phyloP scores from a whole-genome alignment of 2,329 filamentous ascomycete species.

The Cercospora brassicicola region DNA sequence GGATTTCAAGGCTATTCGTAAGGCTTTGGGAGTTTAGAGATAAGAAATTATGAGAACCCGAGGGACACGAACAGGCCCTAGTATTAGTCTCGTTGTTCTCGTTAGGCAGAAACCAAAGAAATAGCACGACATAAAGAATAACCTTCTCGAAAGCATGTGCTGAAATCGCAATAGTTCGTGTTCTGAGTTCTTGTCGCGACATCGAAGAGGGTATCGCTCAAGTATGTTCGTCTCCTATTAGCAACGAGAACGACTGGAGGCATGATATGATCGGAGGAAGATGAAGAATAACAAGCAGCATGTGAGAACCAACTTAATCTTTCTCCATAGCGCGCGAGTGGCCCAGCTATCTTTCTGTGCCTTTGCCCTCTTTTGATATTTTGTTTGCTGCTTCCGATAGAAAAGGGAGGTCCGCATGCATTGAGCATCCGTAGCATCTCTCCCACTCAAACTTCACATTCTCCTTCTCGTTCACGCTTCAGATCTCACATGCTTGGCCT shows the following conservation, averaged over 20 bases:
- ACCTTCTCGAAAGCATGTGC: background rate
- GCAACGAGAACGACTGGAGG: no score
- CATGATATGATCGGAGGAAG: no score
- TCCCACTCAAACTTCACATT: background rate
- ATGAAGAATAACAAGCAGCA: no score
- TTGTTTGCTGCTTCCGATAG: background rate
- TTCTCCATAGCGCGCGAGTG: background rate
- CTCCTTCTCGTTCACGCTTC: background rate
- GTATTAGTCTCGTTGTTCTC: background rate
- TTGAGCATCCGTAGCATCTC: background rate
- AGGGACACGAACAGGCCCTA: background rate
- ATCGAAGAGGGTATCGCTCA: background rate
- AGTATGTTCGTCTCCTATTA: no score
- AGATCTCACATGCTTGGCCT: background rate
- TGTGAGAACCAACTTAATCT: no score
- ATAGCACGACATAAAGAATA: background rate
- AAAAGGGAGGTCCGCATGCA: background rate
- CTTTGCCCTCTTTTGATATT: no score
- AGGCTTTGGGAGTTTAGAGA: constrained; percentile 17
- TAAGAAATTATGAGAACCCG: background rate
- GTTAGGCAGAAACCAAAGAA: background rate
- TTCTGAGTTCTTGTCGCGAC: background rate
- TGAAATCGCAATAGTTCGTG: background rate
- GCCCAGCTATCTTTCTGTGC: background rate
- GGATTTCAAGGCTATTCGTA: constrained; percentile 26